Evolutionary conservation across 176 grass and related monocot species (phyloP).

Genomic region (Carex scoparia): DNA sequence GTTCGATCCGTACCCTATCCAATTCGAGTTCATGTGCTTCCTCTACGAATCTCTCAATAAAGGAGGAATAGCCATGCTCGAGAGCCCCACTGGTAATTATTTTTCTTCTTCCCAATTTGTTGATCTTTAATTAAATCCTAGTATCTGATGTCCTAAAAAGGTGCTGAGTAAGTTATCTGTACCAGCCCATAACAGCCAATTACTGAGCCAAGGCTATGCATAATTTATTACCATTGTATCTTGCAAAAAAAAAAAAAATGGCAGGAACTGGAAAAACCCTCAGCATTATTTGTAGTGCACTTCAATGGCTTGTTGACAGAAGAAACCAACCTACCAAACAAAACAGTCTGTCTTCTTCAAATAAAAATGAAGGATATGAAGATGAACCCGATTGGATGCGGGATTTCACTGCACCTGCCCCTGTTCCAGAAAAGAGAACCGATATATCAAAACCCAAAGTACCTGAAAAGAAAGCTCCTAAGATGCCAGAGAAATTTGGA

Average conservation of each 20-base stretch:
- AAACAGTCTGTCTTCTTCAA: background rate
- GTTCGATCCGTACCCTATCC: slow-evolving; percentile 73
- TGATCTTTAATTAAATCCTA: background rate
- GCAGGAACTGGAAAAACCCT: slow-evolving; percentile 93
- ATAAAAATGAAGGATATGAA: slow-evolving; percentile 22
- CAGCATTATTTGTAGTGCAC: slow-evolving; percentile 85
- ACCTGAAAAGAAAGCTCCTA: slow-evolving; percentile 13
- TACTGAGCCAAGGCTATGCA: background rate
- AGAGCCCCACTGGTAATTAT: slow-evolving; percentile 77
- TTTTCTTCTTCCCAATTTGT: background rate
- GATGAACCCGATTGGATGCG: slow-evolving; percentile 92
- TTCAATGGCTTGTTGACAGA: slow-evolving; percentile 77
- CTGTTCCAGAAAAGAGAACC: slow-evolving; percentile 34
- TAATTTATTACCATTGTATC: slow-evolving; percentile 9
- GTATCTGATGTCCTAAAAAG: background rate
- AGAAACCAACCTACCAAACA: slow-evolving; percentile 8
- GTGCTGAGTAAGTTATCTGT: background rate
- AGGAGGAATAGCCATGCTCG: slow-evolving; percentile 66
- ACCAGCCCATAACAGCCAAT: background rate
- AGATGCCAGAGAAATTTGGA: slow-evolving; percentile 18
- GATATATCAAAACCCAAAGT: slow-evolving; percentile 23
- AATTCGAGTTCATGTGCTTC: slow-evolving; percentile 81
- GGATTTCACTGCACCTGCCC: slow-evolving; percentile 43
- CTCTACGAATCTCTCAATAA: slow-evolving; percentile 67
- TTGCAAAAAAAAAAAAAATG: background rate